A percentile compares a stretch with the other conserved stretches of the same genome.
Evolutionary conservation across 2,329 filamentous ascomycete species (phyloP).

Genomic region (Tolypocladium capitatum): DNA sequence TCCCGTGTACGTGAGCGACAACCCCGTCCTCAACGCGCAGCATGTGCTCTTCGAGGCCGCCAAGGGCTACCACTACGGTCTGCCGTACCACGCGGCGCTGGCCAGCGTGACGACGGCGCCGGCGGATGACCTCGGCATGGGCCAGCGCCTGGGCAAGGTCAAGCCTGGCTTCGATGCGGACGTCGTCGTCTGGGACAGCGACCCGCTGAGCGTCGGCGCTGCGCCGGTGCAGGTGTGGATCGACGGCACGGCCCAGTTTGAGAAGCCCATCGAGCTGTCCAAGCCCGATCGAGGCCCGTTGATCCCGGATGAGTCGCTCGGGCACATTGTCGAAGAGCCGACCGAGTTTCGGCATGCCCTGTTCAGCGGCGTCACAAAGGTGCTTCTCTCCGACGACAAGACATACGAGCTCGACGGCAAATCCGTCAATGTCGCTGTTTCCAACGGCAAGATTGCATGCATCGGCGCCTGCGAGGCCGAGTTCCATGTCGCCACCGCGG

Average conservation of each 20-base stretch:
- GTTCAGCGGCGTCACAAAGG: slow-evolving; percentile 42
- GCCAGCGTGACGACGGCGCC: slow-evolving; percentile 45
- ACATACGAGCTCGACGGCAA: slow-evolving; percentile 16
- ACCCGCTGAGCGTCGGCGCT: slow-evolving; percentile 46
- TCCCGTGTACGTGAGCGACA: slow-evolving; percentile 56
- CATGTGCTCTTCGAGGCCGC: slow-evolving; percentile 55
- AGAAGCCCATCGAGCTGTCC: slow-evolving; percentile 37
- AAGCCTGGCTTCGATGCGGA: slow-evolving; percentile 51
- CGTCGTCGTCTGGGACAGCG: slow-evolving; percentile 48
- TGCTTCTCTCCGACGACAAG: slow-evolving; percentile 34
- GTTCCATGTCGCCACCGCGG: slow-evolving; percentile 20
- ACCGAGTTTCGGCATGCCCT: slow-evolving; percentile 27
- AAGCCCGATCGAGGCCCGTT: slow-evolving; percentile 32
- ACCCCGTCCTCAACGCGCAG: slow-evolving; percentile 56
- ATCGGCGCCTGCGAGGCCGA: slow-evolving; percentile 38
- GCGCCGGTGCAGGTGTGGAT: slow-evolving; percentile 51
- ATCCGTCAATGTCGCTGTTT: slow-evolving; percentile 36
- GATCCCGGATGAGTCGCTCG: slow-evolving; percentile 24
- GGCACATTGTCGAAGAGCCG: slow-evolving; percentile 28
- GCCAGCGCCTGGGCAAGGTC: slow-evolving; percentile 44
- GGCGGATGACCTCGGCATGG: slow-evolving; percentile 43
- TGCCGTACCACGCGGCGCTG: slow-evolving; percentile 47
- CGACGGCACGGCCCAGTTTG: slow-evolving; percentile 41
- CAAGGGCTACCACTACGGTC: slow-evolving; percentile 44
- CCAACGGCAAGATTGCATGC: slow-evolving; percentile 40